Base-by-base conservation (phyloP, 2,329 filamentous ascomycete species). In the Fusarium equiseti region DNA sequence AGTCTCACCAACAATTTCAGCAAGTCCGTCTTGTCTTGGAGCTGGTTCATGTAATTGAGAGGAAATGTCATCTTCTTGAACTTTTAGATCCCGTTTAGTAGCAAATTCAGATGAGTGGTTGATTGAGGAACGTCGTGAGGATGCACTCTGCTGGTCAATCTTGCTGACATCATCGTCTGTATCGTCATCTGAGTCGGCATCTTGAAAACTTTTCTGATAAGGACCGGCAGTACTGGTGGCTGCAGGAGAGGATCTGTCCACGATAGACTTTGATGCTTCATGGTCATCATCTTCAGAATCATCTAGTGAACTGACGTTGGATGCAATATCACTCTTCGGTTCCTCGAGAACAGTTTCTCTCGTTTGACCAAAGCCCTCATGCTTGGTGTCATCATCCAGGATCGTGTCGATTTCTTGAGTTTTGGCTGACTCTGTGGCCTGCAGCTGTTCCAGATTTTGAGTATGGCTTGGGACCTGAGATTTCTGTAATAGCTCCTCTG, bases 221-320 rank as follows among this genome's bases (percentile, higher is more conserved):
- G 44, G 13, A 49, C 44, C 29, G 27, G 22, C 20, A 38, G 54
- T 26, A n/a, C 40, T 27, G 27, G 18, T 20, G 18, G 50, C 24
- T 18, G 20, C 40, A 32, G 46, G 49, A 32, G 54, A 52, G 22
- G 38, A 60, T 61, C n/a, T 38, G 35, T 12, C 16, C 42, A 27
- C 15, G 22, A 20, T 45, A 11, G 45, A n/a, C 50, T 26, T 45
- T 26, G 46, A 48, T 18, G 32, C 24, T 43, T 53, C 24, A 27
- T 43, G 24, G n/a, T 31, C 12, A 26, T 24, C 44, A 7, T 27
- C 53, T 22, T 38, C 12, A 43, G 24, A 29, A 35, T 31, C 38
- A 18, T 62, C 66, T 31, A 40, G 29, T 40, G 66, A 69, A 27
- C 54, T 66, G 18, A 9, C 26, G 38, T 48, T 31, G 24, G 54